A percentile compares a stretch with the other conserved stretches of the same genome.
These are phyloP conservation scores for Xylaria venustula DNA, from an alignment of 495 filamentous ascomycete species.

Conservation along the genomic window DNA sequence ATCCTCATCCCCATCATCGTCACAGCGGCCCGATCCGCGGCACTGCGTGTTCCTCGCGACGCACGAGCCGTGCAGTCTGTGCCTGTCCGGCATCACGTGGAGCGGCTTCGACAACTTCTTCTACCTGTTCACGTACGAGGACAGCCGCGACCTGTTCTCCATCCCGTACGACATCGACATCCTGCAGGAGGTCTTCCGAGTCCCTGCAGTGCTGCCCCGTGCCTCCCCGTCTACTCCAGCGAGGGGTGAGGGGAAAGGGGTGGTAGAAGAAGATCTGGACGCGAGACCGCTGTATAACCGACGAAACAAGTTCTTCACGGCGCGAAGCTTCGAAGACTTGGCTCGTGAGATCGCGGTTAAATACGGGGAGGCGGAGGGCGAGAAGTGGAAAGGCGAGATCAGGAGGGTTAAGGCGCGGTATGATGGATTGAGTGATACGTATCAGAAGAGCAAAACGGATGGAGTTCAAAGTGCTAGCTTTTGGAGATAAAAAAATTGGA, in stretches of 20 bases:
- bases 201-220: slow-evolving; percentile 25
- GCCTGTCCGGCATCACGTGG: slow-evolving; percentile 43
- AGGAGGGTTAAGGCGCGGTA: slow-evolving; percentile 36
- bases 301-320: slow-evolving; percentile 40
- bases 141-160: slow-evolving; percentile 37
- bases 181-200: slow-evolving; percentile 39
- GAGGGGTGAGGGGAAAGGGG: slow-evolving; percentile 11
- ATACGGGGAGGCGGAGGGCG: slow-evolving; percentile 15
- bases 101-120: slow-evolving; percentile 44
- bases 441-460: slow-evolving; percentile 34
- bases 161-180: slow-evolving; percentile 45
- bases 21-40: slow-evolving; percentile 12
- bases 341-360: slow-evolving; percentile 25
- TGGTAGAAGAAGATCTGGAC: slow-evolving; percentile 15
- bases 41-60: slow-evolving; percentile 44
- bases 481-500: slow-evolving; percentile 37
- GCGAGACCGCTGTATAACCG: slow-evolving; percentile 37
- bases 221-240: not conserved
- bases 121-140: slow-evolving; percentile 46
- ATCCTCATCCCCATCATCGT: not conserved
- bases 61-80: slow-evolving; percentile 43
- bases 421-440: slow-evolving; percentile 33
- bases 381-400: slow-evolving; percentile 27
- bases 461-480: slow-evolving; percentile 38
- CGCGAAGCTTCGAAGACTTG: slow-evolving; percentile 35